Conservation (phyloP, 495 filamentous ascomycete species). For the Podospora pseudoanserina region DNA sequence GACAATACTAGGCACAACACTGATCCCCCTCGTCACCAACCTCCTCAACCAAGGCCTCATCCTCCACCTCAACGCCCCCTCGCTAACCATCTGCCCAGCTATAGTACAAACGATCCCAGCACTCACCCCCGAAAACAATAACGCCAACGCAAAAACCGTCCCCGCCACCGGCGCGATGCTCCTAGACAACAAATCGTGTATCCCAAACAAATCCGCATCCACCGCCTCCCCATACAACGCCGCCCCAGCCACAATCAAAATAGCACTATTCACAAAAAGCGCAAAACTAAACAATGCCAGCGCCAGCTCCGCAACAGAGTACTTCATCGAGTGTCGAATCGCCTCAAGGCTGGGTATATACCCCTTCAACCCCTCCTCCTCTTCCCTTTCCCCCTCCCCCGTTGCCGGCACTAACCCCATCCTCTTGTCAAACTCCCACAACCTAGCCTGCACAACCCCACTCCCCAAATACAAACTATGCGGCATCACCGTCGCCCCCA, state of each 20-base stretch:
- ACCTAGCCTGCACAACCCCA: constrained; percentile 78
- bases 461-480: constrained; percentile 88
- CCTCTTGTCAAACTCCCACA: constrained; percentile 70
- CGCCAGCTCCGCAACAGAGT: constrained; percentile 70
- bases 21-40: constrained; percentile 56
- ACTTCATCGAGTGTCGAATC: constrained; percentile 73
- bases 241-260: constrained; percentile 84
- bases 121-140: constrained; percentile 51
- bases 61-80: constrained; percentile 61
- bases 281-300: constrained; percentile 86
- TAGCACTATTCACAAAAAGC: constrained; percentile 89
- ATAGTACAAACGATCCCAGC: constrained; percentile 60
- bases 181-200: constrained; percentile 68
- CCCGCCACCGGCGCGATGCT: constrained; percentile 69
- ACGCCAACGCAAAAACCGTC: constrained; percentile 54
- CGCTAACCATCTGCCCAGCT: constrained; percentile 56
- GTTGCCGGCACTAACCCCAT: constrained; percentile 51
- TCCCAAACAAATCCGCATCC: constrained; percentile 74
- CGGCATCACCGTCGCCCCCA: constrained; percentile 93
- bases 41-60: constrained; percentile 50
- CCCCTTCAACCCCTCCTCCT: constrained; percentile 50
- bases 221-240: constrained; percentile 62
- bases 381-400: neutral
- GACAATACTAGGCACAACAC: constrained; percentile 72
- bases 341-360: constrained; percentile 77